Conservation (phyloP, 208 protist species). For the Leishmania gerbilli region DNA sequence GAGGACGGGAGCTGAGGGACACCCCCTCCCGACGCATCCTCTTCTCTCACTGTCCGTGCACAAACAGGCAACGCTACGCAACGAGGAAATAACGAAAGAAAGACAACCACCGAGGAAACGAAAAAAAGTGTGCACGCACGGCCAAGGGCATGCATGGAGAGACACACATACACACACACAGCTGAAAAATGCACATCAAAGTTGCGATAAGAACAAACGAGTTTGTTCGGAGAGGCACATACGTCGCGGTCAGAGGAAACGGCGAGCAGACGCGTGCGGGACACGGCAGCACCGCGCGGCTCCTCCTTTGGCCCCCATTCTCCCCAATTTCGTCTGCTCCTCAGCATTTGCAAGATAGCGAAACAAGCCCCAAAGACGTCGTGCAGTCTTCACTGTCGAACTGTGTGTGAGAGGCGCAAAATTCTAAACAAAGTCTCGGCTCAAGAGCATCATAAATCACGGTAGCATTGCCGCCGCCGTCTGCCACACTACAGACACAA, state of each 20-base stretch:
- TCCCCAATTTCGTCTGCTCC: neutral
- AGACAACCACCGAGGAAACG: neutral
- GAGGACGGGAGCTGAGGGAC: neutral
- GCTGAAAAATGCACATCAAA: neutral
- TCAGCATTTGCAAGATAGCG: neutral
- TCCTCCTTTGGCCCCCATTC: neutral
- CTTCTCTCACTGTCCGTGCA: too few relatives aligned
- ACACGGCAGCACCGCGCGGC: neutral
- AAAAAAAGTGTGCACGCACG: neutral
- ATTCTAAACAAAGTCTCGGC: neutral
- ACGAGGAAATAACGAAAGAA: slow-evolving; percentile 1
- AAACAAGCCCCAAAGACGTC: neutral
- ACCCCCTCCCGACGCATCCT: neutral
- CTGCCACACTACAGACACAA: neutral
- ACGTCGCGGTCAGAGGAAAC: neutral
- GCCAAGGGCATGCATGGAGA: neutral
- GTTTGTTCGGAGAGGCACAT: neutral
- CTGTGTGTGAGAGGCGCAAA: neutral
- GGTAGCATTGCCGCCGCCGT: neutral
- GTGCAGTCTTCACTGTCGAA: neutral
- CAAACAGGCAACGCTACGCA: neutral
- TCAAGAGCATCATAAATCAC: neutral
- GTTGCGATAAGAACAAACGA: neutral
- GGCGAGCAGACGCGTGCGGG: neutral
- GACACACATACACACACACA: neutral